phyloP scores from a whole-genome alignment of 257 asterid species.

The Solanum ossicruentum region DNA sequence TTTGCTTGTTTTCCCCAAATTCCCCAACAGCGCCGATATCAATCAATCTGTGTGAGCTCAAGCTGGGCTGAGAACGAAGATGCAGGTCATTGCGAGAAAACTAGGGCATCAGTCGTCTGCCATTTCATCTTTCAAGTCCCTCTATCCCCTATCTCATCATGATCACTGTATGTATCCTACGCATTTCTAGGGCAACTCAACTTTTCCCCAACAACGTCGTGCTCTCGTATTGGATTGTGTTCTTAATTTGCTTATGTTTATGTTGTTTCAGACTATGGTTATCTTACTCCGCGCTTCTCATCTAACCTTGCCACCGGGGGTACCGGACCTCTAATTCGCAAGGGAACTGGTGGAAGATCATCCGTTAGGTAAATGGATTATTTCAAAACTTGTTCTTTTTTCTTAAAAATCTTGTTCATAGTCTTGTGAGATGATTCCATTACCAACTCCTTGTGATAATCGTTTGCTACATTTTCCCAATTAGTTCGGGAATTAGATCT shows the following conservation, averaged over 20 bases:
- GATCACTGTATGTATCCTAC: slow-evolving; percentile 38
- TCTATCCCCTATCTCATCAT: slow-evolving; percentile 8
- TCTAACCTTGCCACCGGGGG: slow-evolving; percentile 68
- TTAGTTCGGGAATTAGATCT: not conserved
- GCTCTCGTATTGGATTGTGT: not conserved
- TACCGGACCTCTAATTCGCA: slow-evolving; percentile 75
- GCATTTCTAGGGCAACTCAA: slow-evolving; percentile 11
- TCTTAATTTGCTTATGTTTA: not conserved
- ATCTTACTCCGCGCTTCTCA: slow-evolving; percentile 41
- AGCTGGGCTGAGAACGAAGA: slow-evolving; percentile 14
- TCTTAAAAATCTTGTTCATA: not conserved
- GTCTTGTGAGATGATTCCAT: not conserved
- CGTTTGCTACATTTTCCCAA: not conserved
- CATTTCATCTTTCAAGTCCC: slow-evolving; percentile 27
- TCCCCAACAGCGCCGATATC: not conserved
- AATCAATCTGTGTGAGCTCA: not conserved
- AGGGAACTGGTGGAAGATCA: slow-evolving; percentile 98
- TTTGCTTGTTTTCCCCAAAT: not conserved
- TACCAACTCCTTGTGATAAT: not conserved
- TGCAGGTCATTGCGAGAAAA: slow-evolving; percentile 57
- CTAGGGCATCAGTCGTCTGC: slow-evolving; percentile 29
- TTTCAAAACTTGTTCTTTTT: slow-evolving; percentile 1
- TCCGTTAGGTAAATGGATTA: slow-evolving; percentile 60
- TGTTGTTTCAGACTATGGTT: slow-evolving; percentile 45
- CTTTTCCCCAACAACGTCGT: not conserved